phyloP scores from a whole-genome alignment of 352 stramenopile species.

The Pythium insidiosum region DNA sequence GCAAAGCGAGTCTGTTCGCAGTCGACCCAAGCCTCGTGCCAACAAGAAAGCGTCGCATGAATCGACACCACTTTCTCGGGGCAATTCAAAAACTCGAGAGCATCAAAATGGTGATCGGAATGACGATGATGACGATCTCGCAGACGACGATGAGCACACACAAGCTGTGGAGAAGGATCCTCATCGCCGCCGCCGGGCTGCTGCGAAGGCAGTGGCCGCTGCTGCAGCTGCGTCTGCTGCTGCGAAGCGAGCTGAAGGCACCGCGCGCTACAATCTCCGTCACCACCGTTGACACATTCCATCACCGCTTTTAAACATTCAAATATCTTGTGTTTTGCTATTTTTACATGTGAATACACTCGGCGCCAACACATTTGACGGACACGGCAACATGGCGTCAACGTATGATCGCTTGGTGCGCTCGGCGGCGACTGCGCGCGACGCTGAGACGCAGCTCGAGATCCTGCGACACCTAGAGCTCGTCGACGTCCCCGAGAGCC shows the following conservation, averaged over 20 bases:
- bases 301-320: background rate
- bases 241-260: conserved; percentile 22
- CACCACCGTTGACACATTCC: conserved; percentile 3
- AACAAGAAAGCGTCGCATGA: too few species aligned
- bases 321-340: background rate
- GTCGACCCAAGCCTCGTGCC: too few species aligned
- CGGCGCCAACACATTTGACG: conserved; percentile 5
- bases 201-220: conserved; percentile 44
- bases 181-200: conserved; percentile 36
- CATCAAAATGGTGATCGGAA: too few species aligned
- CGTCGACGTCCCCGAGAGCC: conserved; percentile 5
- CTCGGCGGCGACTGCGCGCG: conserved; percentile 12
- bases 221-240: conserved; percentile 54
- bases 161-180: conserved; percentile 15
- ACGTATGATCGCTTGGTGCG: conserved; percentile 13
- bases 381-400: background rate
- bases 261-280: conserved; percentile 37
- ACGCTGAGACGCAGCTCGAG: conserved; percentile 25
- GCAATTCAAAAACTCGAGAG: too few species aligned
- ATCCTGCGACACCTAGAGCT: conserved; percentile 28
- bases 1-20: too few species aligned
- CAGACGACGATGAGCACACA: conserved; percentile 6
- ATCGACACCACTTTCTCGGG: too few species aligned
- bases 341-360: too few species aligned
- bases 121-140: background rate